phyloP scores from a whole-genome alignment of 768 basidiomycete species.

The Gautieria morchelliformis region DNA sequence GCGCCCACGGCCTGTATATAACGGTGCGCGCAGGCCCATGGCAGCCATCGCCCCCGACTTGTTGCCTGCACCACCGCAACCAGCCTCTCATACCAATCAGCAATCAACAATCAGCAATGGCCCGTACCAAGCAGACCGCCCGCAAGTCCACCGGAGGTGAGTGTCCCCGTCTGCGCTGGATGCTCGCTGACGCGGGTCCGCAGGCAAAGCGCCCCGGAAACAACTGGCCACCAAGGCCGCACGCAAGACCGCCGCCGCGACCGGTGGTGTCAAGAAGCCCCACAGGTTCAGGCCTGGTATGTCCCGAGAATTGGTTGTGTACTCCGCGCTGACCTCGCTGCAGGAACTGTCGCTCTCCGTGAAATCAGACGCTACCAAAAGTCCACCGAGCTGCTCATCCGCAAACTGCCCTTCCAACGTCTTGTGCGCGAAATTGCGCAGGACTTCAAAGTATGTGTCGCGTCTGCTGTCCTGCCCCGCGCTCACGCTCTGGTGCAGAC shows the following conservation, averaged over 20 bases:
- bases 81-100: no score
- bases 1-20: background rate
- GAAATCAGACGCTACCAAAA: slow-evolving; percentile 98
- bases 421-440: slow-evolving; percentile 94
- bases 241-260: slow-evolving; percentile 70
- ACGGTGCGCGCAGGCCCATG: background rate
- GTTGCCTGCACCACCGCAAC: no score
- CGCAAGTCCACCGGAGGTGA: slow-evolving; percentile 97
- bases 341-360: slow-evolving; percentile 94
- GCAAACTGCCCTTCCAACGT: slow-evolving; percentile 99
- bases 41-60: background rate
- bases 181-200: slow-evolving; percentile 10
- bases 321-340: background rate
- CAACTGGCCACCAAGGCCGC: slow-evolving; percentile 95
- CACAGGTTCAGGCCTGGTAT: slow-evolving; percentile 82
- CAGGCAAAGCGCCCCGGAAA: slow-evolving; percentile 86
- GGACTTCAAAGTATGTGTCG: slow-evolving; percentile 72
- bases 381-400: slow-evolving; percentile 96
- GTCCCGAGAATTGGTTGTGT: background rate
- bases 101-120: slow-evolving; percentile 37
- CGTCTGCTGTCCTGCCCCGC: background rate
- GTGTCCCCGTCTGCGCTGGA: slow-evolving; percentile 24
- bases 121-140: slow-evolving; percentile 97
- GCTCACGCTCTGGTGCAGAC: slow-evolving; percentile 38
- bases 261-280: slow-evolving; percentile 99